Evolutionary conservation across 805 yeast species (phyloP), one percentile per base, ranked within the genome.

Genomic region (Candida maris): DNA sequence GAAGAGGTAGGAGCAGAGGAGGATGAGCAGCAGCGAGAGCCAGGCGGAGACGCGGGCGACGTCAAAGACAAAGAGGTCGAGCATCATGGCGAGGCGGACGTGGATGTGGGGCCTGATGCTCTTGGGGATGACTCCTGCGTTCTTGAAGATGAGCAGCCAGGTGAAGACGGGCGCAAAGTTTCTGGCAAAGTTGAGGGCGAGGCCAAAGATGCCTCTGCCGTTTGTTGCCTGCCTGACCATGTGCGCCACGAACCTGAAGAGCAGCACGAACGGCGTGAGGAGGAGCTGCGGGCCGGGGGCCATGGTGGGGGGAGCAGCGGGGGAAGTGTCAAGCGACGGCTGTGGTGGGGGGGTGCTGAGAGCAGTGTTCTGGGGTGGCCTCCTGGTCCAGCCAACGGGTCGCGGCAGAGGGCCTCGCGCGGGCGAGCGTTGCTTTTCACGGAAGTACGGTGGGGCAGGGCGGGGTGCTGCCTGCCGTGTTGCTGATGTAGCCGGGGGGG

Each of bases 101-200:
- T 70, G 69, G 42, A 77, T 75, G 8, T 49, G 38, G 0, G 85
- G 86, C 41, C 85, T 62, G 45, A 70, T 64, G 4, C 58, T 59
- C 19, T 61, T 67, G 6, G 87, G 85, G 26, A 76, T 75, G 3
- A 63, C 26, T 2, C 77, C 77, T 1, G 85, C 84, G 48, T 77
- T 68, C 52, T 77, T 73, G 60, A 79, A 79, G 16, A 76, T 68
- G 26, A 57, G 38, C 27, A 79, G 57, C 85, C 85, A 79, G 15
- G 68, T 46, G 25, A 73, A 60, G 3, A 79, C 70, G 0, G 77
- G 78, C 2, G 67, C 53, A 53, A 79, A 79, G 52, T 75, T 76
- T 30, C 67, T 41, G 28, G 57, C 42, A 41, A 78, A 78, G 44
- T 68, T 72, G 26, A 71, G 35, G 1, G 65, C 52, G 3, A 77